Evolutionary conservation across 352 stramenopile genomes (phyloP), one percentile per base, ranked within the genome.

Genomic region (Globisporangium heterothallicum): DNA sequence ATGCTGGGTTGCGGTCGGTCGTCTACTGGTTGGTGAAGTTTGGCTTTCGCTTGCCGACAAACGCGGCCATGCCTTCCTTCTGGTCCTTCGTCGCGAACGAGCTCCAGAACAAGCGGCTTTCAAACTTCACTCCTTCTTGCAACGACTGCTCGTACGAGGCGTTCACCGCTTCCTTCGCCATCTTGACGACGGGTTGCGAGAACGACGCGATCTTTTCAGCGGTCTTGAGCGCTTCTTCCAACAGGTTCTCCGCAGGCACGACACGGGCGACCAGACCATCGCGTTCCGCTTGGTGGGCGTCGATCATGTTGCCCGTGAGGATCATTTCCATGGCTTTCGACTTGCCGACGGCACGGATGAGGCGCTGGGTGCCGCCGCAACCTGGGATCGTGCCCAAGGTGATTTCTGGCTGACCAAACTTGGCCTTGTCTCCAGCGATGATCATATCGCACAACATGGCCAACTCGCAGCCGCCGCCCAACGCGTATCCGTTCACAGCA

Each of bases 391-490:
- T 97, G 35, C 97, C 97, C 14, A 99, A 80, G 54, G 94, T 98
- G 64, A 99, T 99, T 82, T 99, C 97, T 1, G 97, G 97, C 72
- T 99, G 96, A 25, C 95, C 97, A 68, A 99, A 99, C 72, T 98
- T 97, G 48, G 97, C 97, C 55, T 86, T 95, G 56, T 98, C 91
- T 42, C 86, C 83, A 13, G 96, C 97, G 44, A 99, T 87, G 55
- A 99, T 96, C 53, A 99, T 96, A 69, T 99, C 97, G 63, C 96
- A 99, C 70, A 98, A 97, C 97, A 99, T 99, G 26, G 97, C 97
- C 21, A 99, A 71, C 74, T 99, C 96, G 59, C 96, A 99, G 29
- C 97, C 97, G 46, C 97, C 97, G 35, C 97, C 97, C 13, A 99
- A 77, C 9, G 96, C 96, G 72, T 97, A 99, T 47, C 97, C 97